These are phyloP conservation scores for Phytophthora sp. DNA, from an alignment of 352 stramenopile species.

Conservation along the genomic window DNA sequence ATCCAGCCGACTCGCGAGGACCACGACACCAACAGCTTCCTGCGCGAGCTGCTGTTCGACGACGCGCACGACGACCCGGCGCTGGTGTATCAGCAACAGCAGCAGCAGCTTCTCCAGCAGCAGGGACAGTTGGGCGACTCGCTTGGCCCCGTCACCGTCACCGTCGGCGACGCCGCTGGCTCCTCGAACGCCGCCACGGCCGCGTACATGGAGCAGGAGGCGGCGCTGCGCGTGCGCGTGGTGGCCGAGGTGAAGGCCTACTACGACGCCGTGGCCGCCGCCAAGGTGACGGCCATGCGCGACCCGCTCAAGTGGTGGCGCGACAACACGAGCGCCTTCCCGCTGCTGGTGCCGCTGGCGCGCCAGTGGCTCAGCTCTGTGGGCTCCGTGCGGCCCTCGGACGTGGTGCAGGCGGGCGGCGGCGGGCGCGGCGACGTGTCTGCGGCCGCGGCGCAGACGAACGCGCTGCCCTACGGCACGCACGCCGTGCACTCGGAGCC, in stretches of 20 bases:
- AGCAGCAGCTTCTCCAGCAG: conserved; percentile 38
- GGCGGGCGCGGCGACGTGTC: conserved; percentile 13
- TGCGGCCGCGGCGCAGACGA: too few species aligned
- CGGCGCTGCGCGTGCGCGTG: conserved; percentile 34
- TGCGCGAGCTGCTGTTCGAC: conserved; percentile 55
- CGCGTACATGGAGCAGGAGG: conserved; percentile 42
- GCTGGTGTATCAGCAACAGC: conserved; percentile 36
- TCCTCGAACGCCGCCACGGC: not conserved
- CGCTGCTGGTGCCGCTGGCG: conserved; percentile 48
- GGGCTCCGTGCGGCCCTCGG: conserved; percentile 42
- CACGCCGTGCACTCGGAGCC: conserved; percentile 47
- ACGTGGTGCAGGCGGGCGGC: conserved; percentile 25
- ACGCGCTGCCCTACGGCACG: conserved; percentile 12
- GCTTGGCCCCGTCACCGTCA: conserved; percentile 5
- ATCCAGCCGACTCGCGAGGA: conserved; percentile 39
- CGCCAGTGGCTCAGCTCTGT: conserved; percentile 53
- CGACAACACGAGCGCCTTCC: conserved; percentile 39
- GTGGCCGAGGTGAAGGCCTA: conserved; percentile 47
- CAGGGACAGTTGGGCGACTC: conserved; percentile 27
- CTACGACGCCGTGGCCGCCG: conserved; percentile 40
- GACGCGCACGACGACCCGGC: conserved; percentile 46
- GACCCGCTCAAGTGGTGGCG: conserved; percentile 56
- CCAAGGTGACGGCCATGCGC: conserved; percentile 44
- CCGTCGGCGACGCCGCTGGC: not conserved
- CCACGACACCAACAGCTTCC: conserved; percentile 54